phyloP scores from a whole-genome alignment of 768 basidiomycete genomes.

The Russula virescens region DNA sequence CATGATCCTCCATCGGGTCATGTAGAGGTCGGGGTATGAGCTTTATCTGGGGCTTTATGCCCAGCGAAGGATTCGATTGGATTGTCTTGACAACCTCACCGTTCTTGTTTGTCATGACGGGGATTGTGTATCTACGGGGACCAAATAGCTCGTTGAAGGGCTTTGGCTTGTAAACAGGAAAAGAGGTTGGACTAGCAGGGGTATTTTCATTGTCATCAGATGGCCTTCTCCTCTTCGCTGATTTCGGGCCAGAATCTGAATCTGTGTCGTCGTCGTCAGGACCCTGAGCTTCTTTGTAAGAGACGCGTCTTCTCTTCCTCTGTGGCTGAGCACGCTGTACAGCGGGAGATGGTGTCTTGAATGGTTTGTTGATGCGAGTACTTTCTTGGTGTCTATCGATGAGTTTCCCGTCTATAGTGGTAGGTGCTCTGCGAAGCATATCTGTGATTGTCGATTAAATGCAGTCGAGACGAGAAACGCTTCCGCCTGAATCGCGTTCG shows the following conservation, averaged over 20 bases:
- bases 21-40: slow-evolving; percentile 89
- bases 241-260: slow-evolving; percentile 45
- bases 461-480: background rate
- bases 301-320: slow-evolving; percentile 83
- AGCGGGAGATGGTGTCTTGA: slow-evolving; percentile 61
- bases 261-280: slow-evolving; percentile 51
- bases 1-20: slow-evolving; percentile 97
- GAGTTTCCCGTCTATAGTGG: slow-evolving; percentile 60
- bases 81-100: slow-evolving; percentile 54
- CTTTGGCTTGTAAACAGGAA: slow-evolving; percentile 77
- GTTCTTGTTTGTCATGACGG: slow-evolving; percentile 66
- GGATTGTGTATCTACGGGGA: slow-evolving; percentile 70
- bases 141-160: slow-evolving; percentile 52
- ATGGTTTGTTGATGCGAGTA: slow-evolving; percentile 68
- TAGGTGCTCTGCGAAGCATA: slow-evolving; percentile 69
- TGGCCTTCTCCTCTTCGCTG: slow-evolving; percentile 58
- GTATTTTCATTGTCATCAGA: slow-evolving; percentile 57
- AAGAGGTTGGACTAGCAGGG: slow-evolving; percentile 48
- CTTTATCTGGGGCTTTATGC: slow-evolving; percentile 73
- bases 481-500: background rate
- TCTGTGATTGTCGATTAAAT: background rate
- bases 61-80: slow-evolving; percentile 69
- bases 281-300: slow-evolving; percentile 67
- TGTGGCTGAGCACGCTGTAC: slow-evolving; percentile 54
- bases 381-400: slow-evolving; percentile 69